Percentiles rank a stretch among this genome's conserved stretches.
Evolutionary conservation across 1,284 basidiomycete genomes (phyloP).

Genomic region (Trichosporon sp.): DNA sequence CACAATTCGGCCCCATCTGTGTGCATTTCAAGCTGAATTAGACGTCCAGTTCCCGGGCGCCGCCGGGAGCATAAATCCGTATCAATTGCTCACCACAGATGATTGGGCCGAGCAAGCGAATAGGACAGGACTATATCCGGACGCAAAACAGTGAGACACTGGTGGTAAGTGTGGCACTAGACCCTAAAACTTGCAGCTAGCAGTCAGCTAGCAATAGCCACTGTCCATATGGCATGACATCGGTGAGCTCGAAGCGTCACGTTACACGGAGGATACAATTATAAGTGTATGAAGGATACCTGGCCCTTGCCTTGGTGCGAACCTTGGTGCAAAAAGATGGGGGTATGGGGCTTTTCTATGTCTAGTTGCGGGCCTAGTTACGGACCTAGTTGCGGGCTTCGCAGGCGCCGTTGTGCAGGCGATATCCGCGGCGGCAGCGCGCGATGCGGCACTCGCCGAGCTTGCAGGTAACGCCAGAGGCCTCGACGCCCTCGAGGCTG

Average conservation of each 20-base stretch:
- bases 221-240: not conserved
- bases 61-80: not conserved
- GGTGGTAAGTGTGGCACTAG: not conserved
- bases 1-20: not conserved
- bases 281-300: not conserved
- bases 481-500: slow-evolving; percentile 4
- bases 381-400: not conserved
- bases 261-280: not conserved
- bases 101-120: too few relatives aligned
- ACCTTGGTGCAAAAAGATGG: too few relatives aligned
- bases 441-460: slow-evolving; percentile 10
- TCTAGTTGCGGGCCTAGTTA: too few relatives aligned
- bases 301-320: not conserved
- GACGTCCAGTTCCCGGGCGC: not conserved
- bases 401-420: slow-evolving; percentile 1
- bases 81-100: not conserved
- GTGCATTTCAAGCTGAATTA: too few relatives aligned
- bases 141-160: not conserved
- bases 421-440: slow-evolving; percentile 12
- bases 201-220: not conserved
- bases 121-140: not conserved
- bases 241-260: not conserved
- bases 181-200: too few relatives aligned
- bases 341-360: not conserved
- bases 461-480: slow-evolving; percentile 13